phyloP scores from a whole-genome alignment of 495 filamentous ascomycete genomes.

The Penicillium lagena region DNA sequence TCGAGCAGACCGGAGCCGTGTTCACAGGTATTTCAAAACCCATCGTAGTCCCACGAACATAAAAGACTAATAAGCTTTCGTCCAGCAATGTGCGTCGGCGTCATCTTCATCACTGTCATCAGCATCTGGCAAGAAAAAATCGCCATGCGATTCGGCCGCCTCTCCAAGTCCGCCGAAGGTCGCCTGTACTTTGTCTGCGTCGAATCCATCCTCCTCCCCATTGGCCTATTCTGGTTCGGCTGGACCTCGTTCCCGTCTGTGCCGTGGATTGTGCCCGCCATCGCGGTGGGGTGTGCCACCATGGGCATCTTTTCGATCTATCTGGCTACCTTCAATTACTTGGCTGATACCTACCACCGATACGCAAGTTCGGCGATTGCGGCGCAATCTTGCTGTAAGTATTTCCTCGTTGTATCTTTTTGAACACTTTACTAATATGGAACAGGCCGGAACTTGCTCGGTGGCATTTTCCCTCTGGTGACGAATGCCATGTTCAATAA shows the following conservation, averaged over 20 bases:
- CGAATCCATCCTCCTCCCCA: conserved; percentile 60
- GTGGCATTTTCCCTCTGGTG: conserved; percentile 75
- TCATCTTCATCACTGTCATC: conserved; percentile 62
- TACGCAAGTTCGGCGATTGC: conserved; percentile 85
- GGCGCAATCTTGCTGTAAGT: conserved; percentile 69
- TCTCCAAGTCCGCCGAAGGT: conserved; percentile 60
- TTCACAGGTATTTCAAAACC: conserved; percentile 48
- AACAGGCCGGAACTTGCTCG: conserved; percentile 69
- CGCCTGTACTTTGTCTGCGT: conserved; percentile 81
- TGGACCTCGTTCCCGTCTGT: conserved; percentile 62
- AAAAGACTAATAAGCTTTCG: neutral
- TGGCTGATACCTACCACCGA: conserved; percentile 83
- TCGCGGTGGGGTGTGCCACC: conserved; percentile 67
- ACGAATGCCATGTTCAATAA: conserved; percentile 64
- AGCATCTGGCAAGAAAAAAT: conserved; percentile 67
- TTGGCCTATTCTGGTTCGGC: conserved; percentile 78
- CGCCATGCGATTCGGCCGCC: conserved; percentile 31
- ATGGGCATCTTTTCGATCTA: conserved; percentile 90
- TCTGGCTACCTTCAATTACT: conserved; percentile 87
- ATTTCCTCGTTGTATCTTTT: neutral
- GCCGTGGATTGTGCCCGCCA: conserved; percentile 71
- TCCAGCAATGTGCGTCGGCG: conserved; percentile 59
- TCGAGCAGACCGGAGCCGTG: conserved; percentile 61
- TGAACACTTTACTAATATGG: neutral
- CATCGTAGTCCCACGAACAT: neutral